Base-by-base conservation (phyloP, 768 basidiomycete species). In the Tulasnella sp. region DNA sequence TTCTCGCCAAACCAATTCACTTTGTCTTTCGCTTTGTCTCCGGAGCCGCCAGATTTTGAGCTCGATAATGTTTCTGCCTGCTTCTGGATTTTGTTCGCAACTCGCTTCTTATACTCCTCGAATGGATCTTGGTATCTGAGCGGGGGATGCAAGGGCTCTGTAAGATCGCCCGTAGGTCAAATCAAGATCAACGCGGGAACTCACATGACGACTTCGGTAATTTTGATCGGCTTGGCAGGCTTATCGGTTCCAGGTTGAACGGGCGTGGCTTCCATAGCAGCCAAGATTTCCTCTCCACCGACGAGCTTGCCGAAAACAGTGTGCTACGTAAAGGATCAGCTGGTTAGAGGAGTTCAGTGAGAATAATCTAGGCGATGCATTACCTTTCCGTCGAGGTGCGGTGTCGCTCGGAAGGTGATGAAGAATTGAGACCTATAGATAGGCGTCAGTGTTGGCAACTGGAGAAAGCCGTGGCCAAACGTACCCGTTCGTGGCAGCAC, bases 281-380 rank as follows among this genome's bases (percentile, higher is more conserved):
- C 89, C 0, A 99, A 86, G 9, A 97, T 91, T 39, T 96, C 94
- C 83, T 97, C 94, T 26, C 97, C 98, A 11, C 98, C 98, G 2
- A 99, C 96, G 18, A 99, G 87, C 81, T 97, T 96, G 3, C 98
- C 98, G 82, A 99, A 99, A 2, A 99, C 98, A 0, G 96, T 96
- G 82, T 96, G 95, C 82, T 77, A 48, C 46, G 37, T 5, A 42
- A 46, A 29, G 32, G 51, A 37, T 51, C 18, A 69, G 32, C 37
- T 20, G 16, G 3, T 77, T 37, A 77, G 29, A 40, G 23, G 29
- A 71, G 7, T 35, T 26, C 11, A 29, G 37, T 26, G 16, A 26
- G 16, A 29, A 16, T 3, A 16, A 29, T 4, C 9, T 11, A 2
- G 26, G 32, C 10, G 32, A 44, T 69, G 15, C 6, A 11, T 29